These are phyloP conservation scores for Cordyceps cateniannulata DNA, from an alignment of 2,329 filamentous ascomycete species.

Conservation along the genomic window DNA sequence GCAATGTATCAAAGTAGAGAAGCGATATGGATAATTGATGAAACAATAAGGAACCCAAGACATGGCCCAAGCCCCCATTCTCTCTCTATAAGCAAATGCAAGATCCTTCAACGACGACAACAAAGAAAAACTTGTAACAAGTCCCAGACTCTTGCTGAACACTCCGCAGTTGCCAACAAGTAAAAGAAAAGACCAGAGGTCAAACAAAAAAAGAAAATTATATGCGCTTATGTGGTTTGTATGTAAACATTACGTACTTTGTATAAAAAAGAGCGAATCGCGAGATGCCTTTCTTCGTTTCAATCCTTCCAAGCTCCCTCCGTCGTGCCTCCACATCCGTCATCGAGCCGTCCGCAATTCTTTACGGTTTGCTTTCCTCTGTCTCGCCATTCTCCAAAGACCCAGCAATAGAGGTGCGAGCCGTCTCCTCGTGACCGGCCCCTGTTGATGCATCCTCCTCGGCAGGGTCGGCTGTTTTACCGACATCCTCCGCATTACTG, in stretches of 20 bases:
- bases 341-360: not conserved
- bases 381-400: slow-evolving; percentile 8
- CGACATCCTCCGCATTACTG: slow-evolving; percentile 23
- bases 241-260: slow-evolving; percentile 33
- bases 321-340: not conserved
- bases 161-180: not conserved
- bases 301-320: not conserved
- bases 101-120: not conserved
- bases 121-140: not conserved
- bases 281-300: not conserved
- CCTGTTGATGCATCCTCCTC: slow-evolving; percentile 18
- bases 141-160: not conserved
- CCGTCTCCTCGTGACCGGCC: slow-evolving; percentile 11
- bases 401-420: not conserved
- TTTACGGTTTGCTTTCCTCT: not conserved
- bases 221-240: slow-evolving; percentile 11
- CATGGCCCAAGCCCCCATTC: not conserved
- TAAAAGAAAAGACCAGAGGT: not conserved
- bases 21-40: not conserved
- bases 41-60: not conserved
- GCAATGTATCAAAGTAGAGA: not conserved
- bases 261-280: slow-evolving; percentile 3
- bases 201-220: slow-evolving; percentile 1
- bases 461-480: slow-evolving; percentile 16
- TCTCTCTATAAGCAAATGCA: too few relatives aligned